Conservation (phyloP, 2,329 filamentous ascomycete genomes). For the Magnaporthiopsis rhizophila region DNA sequence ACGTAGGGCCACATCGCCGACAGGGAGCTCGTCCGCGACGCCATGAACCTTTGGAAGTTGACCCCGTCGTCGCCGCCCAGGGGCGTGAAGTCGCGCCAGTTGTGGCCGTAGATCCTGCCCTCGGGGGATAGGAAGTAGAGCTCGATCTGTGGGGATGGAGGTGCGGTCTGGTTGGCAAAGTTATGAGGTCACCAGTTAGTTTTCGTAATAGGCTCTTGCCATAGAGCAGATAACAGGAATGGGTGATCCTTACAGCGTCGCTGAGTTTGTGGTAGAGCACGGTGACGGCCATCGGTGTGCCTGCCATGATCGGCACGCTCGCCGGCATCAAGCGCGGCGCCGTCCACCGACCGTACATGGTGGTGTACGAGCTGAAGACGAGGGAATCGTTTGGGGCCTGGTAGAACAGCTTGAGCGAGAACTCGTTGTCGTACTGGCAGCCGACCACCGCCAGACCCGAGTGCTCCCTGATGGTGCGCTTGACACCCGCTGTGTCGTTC, state of each 20-base stretch:
- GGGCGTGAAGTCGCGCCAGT: not conserved
- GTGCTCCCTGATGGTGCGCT: conserved; percentile 8
- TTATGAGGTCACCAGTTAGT: no score
- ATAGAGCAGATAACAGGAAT: no score
- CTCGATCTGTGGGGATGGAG: conserved; percentile 7
- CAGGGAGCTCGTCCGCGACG: conserved; percentile 7
- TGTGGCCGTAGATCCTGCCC: not conserved
- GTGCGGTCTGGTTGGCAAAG: not conserved
- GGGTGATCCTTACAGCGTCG: no score
- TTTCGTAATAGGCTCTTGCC: no score
- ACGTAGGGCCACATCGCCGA: conserved; percentile 11
- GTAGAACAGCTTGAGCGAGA: conserved; percentile 9
- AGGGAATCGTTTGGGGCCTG: conserved; percentile 9
- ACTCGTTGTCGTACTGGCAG: conserved; percentile 8
- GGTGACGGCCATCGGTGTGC: not conserved
- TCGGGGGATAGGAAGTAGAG: conserved; percentile 9
- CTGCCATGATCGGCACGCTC: not conserved
- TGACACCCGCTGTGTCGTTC: no score
- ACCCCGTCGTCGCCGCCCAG: not conserved
- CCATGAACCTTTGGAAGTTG: not conserved
- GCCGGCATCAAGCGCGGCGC: not conserved
- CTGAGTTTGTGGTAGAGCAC: not conserved
- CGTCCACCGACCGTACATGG: conserved; percentile 1
- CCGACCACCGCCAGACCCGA: conserved; percentile 9
- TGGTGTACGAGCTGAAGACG: conserved; percentile 8